These are phyloP conservation scores for Ceratocystis albifundus DNA, from an alignment of 2,329 filamentous ascomycete species.

Conservation along the genomic window DNA sequence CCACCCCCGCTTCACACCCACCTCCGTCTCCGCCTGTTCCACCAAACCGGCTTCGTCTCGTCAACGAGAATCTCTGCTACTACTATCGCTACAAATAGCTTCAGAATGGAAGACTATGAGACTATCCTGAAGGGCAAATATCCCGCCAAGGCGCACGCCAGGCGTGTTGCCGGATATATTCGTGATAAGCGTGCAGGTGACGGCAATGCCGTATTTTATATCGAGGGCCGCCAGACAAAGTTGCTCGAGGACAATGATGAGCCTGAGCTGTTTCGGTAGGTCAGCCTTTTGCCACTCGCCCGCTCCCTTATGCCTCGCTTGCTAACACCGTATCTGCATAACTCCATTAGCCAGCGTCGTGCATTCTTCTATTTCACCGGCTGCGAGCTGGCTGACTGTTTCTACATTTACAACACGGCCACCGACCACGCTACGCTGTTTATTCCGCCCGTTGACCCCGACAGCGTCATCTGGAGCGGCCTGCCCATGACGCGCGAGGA, in stretches of 20 bases:
- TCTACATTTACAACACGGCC: constrained; percentile 68
- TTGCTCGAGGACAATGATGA: constrained; percentile 86
- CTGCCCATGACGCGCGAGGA: constrained; percentile 67
- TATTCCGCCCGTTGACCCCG: constrained; percentile 79
- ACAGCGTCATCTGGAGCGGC: constrained; percentile 86
- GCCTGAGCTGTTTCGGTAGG: constrained; percentile 64
- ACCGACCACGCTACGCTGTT: constrained; percentile 68
- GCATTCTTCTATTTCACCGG: constrained; percentile 94
- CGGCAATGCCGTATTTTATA: constrained; percentile 62
- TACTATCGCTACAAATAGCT: not conserved
- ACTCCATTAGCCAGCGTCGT: constrained; percentile 59
- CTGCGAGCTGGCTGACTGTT: constrained; percentile 66
- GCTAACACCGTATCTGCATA: not conserved
- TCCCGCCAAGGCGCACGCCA: constrained; percentile 79
- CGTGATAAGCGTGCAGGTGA: constrained; percentile 52
- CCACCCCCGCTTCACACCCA: not conserved
- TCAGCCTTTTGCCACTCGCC: not conserved
- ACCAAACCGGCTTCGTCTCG: not conserved
- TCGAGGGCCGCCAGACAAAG: constrained; percentile 72
- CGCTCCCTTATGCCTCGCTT: not conserved
- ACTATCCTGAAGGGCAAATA: constrained; percentile 51
- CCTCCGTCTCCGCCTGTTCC: not conserved
- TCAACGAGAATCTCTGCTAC: constrained; percentile 14
- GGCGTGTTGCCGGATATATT: constrained; percentile 70
- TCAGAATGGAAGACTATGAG: constrained; percentile 29